Base-by-base conservation (phyloP, 225 moss, liverwort and hornwort species). In the Bryoerythrophyllum caledonicum region DNA sequence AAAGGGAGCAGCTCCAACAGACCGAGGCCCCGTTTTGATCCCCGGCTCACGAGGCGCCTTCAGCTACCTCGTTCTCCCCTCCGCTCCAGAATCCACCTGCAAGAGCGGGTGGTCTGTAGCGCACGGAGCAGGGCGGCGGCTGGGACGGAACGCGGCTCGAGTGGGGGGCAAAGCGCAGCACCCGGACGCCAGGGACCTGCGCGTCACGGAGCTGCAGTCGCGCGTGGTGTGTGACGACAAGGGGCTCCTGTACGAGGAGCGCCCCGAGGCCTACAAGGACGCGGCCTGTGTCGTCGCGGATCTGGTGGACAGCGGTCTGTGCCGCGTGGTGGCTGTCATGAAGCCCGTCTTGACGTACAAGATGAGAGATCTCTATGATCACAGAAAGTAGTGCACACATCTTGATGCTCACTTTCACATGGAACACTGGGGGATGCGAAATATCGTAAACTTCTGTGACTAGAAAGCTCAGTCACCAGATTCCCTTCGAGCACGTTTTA, bases 291-390 rank as follows among this genome's bases (percentile, higher is more conserved):
- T 84, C 75, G 74, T 95, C 17, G 74, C 89, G 38, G 95, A 95
- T 69, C 88, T 91, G 8, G 88, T 95, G 24, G 73, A 74, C 5
- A 56, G 44, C 16, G 80, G 68, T 1, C 55, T 95, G 26, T 93
- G 95, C 66, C 76, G 71, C 61, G 86, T 91, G 5, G 72, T 95
- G 65, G 94, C 92, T 4, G 59, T 90, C 11, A 74, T 95, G 86
- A 89, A 88, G 46, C 94, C 94, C 9, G 76, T 91, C 65, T 80
- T 93, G 85, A 95, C 93, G n/a, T 95, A 93, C 76, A 93, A 95
- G 54, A 93, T 95, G 95, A 79, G 84, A 63, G 83, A 81, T 5
- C 26, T 63, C 21, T 3, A 57, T 44, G 65, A 68, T 46, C 77
- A 46, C 16, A 68, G 67, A 57, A 75, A 62, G 62, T 71, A 83